Percentiles rank a stretch among this genome's conserved stretches.
These are phyloP conservation scores for Postia placenta DNA, from an alignment of 768 basidiomycete genomes.

Conservation along the genomic window DNA sequence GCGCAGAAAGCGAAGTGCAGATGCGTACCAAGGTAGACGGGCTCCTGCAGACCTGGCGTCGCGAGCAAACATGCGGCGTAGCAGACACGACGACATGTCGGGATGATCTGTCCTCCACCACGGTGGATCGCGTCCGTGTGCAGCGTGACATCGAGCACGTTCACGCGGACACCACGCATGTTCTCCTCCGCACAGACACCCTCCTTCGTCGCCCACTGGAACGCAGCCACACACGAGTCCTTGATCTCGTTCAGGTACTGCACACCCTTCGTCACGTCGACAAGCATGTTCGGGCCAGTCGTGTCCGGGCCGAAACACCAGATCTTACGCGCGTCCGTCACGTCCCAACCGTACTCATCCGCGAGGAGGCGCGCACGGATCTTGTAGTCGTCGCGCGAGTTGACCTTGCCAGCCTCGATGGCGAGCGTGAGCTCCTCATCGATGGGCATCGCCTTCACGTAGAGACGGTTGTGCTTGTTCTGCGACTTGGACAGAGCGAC, in stretches of 20 bases:
- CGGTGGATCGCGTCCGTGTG: constrained; percentile 99
- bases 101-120: constrained; percentile 98
- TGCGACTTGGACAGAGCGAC: constrained; percentile 98
- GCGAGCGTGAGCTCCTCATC: constrained; percentile 93
- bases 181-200: constrained; percentile 95
- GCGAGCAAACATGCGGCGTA: constrained; percentile 96
- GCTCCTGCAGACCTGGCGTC: constrained; percentile 89
- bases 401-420: constrained; percentile 84
- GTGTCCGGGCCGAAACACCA: constrained; percentile 99
- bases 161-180: constrained; percentile 97
- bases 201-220: constrained; percentile 99
- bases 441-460: constrained; percentile 86
- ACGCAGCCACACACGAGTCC: constrained; percentile 97
- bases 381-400: constrained; percentile 96
- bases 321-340: constrained; percentile 98
- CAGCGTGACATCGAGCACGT: constrained; percentile 92
- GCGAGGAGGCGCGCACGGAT: constrained; percentile 90
- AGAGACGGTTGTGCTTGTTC: constrained; percentile 99
- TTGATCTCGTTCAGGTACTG: constrained; percentile 99
- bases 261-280: constrained; percentile 98
- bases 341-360: constrained; percentile 97
- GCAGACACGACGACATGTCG: constrained; percentile 91
- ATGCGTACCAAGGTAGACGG: constrained; percentile 87
- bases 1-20: constrained; percentile 1
- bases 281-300: constrained; percentile 92